Evolutionary conservation across 2,329 filamentous ascomycete species (phyloP), one percentile per base, ranked within the genome.

Genomic region (Sporothrix protearum): DNA sequence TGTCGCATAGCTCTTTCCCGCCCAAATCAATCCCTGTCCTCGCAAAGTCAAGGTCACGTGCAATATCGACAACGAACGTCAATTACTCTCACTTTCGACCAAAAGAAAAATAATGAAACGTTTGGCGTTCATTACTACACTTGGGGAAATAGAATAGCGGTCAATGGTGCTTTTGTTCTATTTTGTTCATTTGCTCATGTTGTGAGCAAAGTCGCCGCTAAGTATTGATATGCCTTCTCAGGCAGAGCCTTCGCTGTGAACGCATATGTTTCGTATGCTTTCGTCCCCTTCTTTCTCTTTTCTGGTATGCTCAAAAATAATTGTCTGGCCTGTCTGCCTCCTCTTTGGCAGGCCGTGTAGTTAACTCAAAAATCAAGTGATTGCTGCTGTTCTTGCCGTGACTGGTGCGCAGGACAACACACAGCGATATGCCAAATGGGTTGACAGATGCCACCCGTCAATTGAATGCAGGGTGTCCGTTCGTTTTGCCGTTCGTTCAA

Each of bases 331-430:
- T 45, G 33, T 8, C 22, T 25, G 36, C 64, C 8, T 69, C 66
- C 70, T 30, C 57, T 71, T 14, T 30, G 42, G 22, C 33, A 69
- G 66, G 61, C 71, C 66, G 45, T 63, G 19, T 33, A 68, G 33
- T 51, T n/a, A 71, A 69, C 70, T 71, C 45, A 63, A 64, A 71
- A 71, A 71, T 55, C 63, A 57, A 64, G 47, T 53, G 53, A 33
- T 53, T 39, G 36, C 28, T 28, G 9, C 2, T 47, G 55, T 33
- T 33, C 16, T n/a, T n/a, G 55, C 19, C 16, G 16, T 4, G 7
- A 36, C 25, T 39, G 55, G 19, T 22, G 22, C 10, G 8, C 22
- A 8, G n/a, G 28, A 33, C 53, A 57, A n/a, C 28, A 57, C 53
- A 45, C 36, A 28, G 12, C 22, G 33, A 39, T 30, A 39, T 30